Conservation (phyloP, 768 basidiomycete species). For the Tephrocybe sp. region DNA sequence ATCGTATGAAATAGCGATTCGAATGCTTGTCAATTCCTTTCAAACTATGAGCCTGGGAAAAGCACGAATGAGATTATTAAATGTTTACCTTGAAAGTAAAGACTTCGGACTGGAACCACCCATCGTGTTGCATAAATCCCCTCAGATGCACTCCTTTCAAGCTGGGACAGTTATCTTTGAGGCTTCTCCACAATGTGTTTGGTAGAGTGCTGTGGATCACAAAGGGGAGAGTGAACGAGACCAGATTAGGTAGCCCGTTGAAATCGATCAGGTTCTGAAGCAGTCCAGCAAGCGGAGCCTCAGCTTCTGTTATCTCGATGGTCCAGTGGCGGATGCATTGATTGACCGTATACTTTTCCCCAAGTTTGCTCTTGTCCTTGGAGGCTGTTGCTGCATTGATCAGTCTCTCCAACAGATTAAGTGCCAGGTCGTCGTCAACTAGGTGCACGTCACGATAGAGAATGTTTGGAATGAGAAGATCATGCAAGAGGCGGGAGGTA, state of each 20-base stretch:
- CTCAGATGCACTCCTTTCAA: conserved; percentile 1
- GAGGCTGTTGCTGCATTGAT: not conserved
- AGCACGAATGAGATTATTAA: not conserved
- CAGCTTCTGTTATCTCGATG: not conserved
- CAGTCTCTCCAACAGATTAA: not conserved
- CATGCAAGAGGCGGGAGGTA: not conserved
- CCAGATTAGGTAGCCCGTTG: not conserved
- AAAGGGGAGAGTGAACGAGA: not conserved
- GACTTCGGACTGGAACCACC: conserved; percentile 4
- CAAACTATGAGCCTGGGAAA: not conserved
- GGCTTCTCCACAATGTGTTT: not conserved
- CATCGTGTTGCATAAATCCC: not conserved
- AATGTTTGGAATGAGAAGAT: conserved; percentile 4
- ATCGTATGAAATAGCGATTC: not conserved
- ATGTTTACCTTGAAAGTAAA: conserved; percentile 3
- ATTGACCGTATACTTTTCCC: not conserved
- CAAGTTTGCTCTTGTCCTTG: not conserved
- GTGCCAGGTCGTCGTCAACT: not conserved
- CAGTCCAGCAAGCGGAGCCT: not conserved
- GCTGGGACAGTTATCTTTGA: conserved; percentile 1
- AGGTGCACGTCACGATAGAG: conserved; percentile 4
- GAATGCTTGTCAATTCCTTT: conserved; percentile 1
- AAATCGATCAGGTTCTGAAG: not conserved
- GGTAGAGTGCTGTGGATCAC: not conserved
- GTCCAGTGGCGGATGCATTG: not conserved